These are phyloP conservation scores for Theileria luwenshuni DNA, from an alignment of 169 alveolate genomes.

Conservation along the genomic window DNA sequence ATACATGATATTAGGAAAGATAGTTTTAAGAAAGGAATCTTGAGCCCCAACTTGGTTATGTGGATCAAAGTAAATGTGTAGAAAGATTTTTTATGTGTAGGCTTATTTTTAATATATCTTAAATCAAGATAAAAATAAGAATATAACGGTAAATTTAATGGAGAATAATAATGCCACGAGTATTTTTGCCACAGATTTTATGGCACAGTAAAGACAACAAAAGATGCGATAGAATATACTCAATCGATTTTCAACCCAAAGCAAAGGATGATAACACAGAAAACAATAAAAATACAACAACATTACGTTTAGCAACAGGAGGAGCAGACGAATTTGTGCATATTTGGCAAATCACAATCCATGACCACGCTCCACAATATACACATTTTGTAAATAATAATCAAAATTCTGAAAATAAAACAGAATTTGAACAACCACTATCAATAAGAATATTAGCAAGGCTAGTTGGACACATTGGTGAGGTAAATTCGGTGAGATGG, in stretches of 20 bases:
- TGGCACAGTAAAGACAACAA: slow-evolving; percentile 91
- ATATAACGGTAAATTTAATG: too few species aligned
- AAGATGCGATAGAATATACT: slow-evolving; percentile 86
- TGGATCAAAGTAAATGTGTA: neutral
- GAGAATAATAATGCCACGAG: slow-evolving; percentile 77
- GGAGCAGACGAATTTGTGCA: slow-evolving; percentile 91
- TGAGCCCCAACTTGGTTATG: neutral
- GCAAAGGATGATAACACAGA: slow-evolving; percentile 7
- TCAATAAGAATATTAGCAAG: slow-evolving; percentile 67
- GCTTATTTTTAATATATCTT: neutral
- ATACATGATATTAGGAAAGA: neutral
- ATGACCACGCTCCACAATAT: slow-evolving; percentile 77
- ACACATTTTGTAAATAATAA: slow-evolving; percentile 59
- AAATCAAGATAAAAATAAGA: too few species aligned
- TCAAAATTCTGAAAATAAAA: slow-evolving; percentile 29
- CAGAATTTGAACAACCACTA: slow-evolving; percentile 46
- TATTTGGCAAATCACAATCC: slow-evolving; percentile 82
- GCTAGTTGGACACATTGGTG: slow-evolving; percentile 87
- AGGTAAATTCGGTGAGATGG: slow-evolving; percentile 87
- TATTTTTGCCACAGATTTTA: slow-evolving; percentile 84
- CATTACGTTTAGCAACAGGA: slow-evolving; percentile 81
- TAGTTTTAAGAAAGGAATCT: neutral
- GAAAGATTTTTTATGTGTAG: neutral
- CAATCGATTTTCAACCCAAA: slow-evolving; percentile 86
- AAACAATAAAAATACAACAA: slow-evolving; percentile 7